A percentile compares a stretch with the other conserved stretches of the same genome.
phyloP scores from a whole-genome alignment of 1,139 yeast genomes.

The Martiniozyma asiatica region DNA sequence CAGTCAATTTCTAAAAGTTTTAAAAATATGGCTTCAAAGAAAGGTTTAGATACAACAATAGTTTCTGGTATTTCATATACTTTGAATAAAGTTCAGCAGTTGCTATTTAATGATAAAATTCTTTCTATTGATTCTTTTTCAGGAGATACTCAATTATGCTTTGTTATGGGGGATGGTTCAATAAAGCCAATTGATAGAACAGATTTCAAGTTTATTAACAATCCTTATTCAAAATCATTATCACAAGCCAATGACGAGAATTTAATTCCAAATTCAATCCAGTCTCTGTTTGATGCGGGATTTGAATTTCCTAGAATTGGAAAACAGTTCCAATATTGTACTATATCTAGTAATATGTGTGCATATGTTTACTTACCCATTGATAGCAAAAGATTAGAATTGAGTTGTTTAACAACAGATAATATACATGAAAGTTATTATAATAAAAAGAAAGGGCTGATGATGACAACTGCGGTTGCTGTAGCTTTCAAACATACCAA shows the following conservation, averaged over 20 bases:
- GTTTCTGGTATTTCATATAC: constrained; percentile 4
- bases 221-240: constrained; percentile 14
- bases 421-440: constrained; percentile 18
- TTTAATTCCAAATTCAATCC: constrained; percentile 22
- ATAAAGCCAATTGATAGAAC: constrained; percentile 32
- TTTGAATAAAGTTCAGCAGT: constrained; percentile 13
- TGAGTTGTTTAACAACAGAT: constrained; percentile 18
- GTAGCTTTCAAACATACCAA: constrained; percentile 55
- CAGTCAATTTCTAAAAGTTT: constrained; percentile 18
- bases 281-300: constrained; percentile 47
- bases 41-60: constrained; percentile 9
- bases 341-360: constrained; percentile 48
- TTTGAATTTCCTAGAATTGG: constrained; percentile 32
- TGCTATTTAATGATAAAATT: constrained; percentile 18
- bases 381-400: constrained; percentile 16
- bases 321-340: constrained; percentile 27
- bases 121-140: constrained; percentile 15
- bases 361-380: constrained; percentile 31
- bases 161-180: constrained; percentile 30
- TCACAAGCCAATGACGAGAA: too few relatives aligned
- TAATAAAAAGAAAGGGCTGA: constrained; percentile 21
- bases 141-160: constrained; percentile 21
- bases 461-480: constrained; percentile 40
- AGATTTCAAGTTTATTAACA: constrained; percentile 19
- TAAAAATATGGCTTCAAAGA: constrained; percentile 14